A percentile compares a stretch with the other conserved stretches of the same genome.
Conservation (phyloP, 768 basidiomycete species). For the Lanmaoa pseudosensibilis region DNA sequence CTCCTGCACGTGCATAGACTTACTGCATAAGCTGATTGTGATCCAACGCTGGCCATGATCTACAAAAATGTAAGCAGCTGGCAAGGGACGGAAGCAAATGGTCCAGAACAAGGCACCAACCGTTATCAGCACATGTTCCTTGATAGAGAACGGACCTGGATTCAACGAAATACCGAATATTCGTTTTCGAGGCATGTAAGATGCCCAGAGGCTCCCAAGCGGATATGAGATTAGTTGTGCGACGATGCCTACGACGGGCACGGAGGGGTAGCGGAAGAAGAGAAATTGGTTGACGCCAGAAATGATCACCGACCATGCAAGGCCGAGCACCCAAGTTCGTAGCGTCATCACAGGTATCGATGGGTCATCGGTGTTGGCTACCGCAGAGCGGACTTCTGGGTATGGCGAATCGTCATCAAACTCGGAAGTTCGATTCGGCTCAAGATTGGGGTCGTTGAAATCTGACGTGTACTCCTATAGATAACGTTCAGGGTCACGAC, state of each 20-base stretch:
- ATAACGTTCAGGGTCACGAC: not conserved
- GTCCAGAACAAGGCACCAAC: constrained; percentile 38
- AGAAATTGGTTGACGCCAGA: constrained; percentile 74
- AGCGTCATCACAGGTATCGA: constrained; percentile 60
- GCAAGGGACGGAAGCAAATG: constrained; percentile 22
- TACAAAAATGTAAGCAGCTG: constrained; percentile 31
- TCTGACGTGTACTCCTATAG: constrained; percentile 4
- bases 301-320: constrained; percentile 65
- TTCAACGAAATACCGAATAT: constrained; percentile 65
- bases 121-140: constrained; percentile 71
- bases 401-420: constrained; percentile 68
- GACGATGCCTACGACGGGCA: constrained; percentile 61
- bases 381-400: constrained; percentile 69
- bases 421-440: constrained; percentile 7
- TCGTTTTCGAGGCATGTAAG: constrained; percentile 50
- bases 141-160: constrained; percentile 75
- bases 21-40: constrained; percentile 61
- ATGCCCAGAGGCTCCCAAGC: constrained; percentile 57
- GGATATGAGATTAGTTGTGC: constrained; percentile 75
- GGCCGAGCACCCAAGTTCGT: constrained; percentile 71
- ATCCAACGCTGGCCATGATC: constrained; percentile 59
- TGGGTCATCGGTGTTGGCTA: constrained; percentile 70
- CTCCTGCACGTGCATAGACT: constrained; percentile 17
- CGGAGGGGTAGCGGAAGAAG: constrained; percentile 72
- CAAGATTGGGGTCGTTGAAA: constrained; percentile 31